These are phyloP conservation scores for Dryas alaskensis DNA, from an alignment of 306 rosid genomes.

Conservation along the genomic window DNA sequence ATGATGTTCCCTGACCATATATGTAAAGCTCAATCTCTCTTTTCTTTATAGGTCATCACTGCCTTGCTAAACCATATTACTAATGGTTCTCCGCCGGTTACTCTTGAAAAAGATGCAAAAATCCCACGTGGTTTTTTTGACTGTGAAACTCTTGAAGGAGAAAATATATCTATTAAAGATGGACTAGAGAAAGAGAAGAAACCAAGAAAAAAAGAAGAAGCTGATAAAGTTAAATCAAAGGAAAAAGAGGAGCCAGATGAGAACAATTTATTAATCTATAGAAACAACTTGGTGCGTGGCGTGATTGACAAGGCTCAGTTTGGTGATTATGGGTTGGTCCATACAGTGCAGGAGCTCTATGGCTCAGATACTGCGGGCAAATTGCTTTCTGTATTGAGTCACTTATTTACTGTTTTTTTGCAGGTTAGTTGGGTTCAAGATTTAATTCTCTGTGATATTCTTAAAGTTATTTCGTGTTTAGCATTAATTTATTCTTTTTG, in stretches of 20 bases:
- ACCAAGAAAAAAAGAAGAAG: constrained; percentile 12
- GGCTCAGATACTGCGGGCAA: constrained; percentile 79
- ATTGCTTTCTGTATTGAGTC: constrained; percentile 84
- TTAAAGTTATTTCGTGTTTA: background rate
- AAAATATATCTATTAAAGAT: constrained; percentile 21
- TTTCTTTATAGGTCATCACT: constrained; percentile 63
- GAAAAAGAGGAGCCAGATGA: constrained; percentile 55
- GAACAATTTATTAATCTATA: constrained; percentile 68
- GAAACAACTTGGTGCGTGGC: constrained; percentile 80
- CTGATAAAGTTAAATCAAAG: constrained; percentile 25
- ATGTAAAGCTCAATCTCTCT: constrained; percentile 4
- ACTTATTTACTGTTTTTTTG: constrained; percentile 72
- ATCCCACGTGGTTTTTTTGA: constrained; percentile 73
- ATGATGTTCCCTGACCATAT: background rate
- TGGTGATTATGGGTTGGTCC: constrained; percentile 90
- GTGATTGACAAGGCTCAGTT: constrained; percentile 94
- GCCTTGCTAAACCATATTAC: constrained; percentile 76
- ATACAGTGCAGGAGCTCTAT: constrained; percentile 83
- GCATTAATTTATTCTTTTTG: background rate
- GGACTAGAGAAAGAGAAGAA: constrained; percentile 22
- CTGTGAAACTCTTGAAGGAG: constrained; percentile 33
- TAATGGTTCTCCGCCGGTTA: constrained; percentile 62
- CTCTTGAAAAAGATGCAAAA: constrained; percentile 80
- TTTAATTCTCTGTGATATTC: background rate
- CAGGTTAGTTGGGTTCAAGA: constrained; percentile 52